A percentile compares a stretch with the other conserved stretches of the same genome.
Conservation (phyloP, 345 rosid species). For the Laguncularia racemosa region DNA sequence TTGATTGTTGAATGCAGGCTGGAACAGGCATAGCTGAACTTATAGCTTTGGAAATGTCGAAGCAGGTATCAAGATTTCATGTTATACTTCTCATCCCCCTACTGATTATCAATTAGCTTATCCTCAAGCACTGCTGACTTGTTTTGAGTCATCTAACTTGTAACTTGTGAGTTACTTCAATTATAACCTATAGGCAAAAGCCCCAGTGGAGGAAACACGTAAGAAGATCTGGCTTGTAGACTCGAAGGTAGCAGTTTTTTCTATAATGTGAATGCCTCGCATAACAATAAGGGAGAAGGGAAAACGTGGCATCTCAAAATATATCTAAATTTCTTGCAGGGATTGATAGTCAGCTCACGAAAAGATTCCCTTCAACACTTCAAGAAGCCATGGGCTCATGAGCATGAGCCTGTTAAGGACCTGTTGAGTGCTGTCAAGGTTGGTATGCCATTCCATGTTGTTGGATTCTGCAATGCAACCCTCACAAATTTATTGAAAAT, state of each 20-base stretch:
- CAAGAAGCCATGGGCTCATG: conserved; percentile 99
- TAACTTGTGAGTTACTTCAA: neutral
- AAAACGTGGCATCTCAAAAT: neutral
- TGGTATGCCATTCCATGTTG: conserved; percentile 4
- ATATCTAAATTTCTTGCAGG: conserved; percentile 33
- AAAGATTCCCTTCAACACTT: conserved; percentile 83
- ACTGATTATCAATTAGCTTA: too few species aligned
- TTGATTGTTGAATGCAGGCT: conserved; percentile 46
- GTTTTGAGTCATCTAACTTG: neutral
- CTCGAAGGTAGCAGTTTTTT: conserved; percentile 60
- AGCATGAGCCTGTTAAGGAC: conserved; percentile 62
- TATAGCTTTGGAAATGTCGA: conserved; percentile 86
- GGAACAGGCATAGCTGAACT: conserved; percentile 99
- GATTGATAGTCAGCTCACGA: conserved; percentile 76
- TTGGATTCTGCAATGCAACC: neutral
- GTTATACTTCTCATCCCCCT: too few species aligned
- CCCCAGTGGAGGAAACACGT: conserved; percentile 73
- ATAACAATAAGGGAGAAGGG: neutral
- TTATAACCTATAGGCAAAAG: conserved; percentile 37
- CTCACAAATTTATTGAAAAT: neutral
- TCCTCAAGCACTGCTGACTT: too few species aligned
- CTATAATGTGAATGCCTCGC: neutral
- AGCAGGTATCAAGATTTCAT: conserved; percentile 43
- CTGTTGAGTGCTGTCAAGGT: conserved; percentile 85
- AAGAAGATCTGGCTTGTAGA: conserved; percentile 96